A percentile compares a stretch with the other conserved stretches of the same genome.
Evolutionary conservation across 2,329 filamentous ascomycete genomes (phyloP).

Genomic region (Pseudogymnoascus sp.): DNA sequence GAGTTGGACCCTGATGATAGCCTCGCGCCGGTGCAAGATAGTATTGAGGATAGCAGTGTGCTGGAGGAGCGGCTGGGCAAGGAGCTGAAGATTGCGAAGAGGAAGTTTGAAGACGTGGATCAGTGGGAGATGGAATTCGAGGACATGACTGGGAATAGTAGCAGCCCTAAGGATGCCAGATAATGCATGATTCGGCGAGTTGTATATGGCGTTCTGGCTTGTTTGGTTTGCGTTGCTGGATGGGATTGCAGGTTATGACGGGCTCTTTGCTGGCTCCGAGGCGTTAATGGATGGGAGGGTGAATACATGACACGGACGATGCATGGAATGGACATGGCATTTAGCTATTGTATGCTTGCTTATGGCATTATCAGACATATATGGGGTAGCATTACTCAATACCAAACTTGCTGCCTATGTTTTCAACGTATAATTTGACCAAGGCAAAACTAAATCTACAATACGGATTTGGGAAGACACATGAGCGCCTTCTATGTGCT

Average conservation of each 20-base stretch:
- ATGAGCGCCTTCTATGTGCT: not conserved
- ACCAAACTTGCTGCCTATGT: slow-evolving; percentile 1
- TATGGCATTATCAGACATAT: not conserved
- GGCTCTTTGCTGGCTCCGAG: not conserved
- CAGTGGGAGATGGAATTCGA: slow-evolving; percentile 61
- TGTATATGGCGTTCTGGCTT: not conserved
- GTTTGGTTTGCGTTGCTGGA: not conserved
- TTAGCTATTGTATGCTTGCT: not conserved
- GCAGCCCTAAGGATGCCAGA: slow-evolving; percentile 43
- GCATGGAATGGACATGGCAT: not conserved
- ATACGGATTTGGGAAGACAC: slow-evolving; percentile 4
- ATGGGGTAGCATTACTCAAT: not conserved
- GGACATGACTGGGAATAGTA: slow-evolving; percentile 47
- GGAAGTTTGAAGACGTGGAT: slow-evolving; percentile 63
- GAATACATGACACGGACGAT: not conserved
- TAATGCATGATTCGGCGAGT: slow-evolving; percentile 23
- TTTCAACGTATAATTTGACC: not conserved
- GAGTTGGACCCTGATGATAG: slow-evolving; percentile 31
- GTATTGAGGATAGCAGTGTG: slow-evolving; percentile 29
- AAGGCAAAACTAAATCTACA: not conserved
- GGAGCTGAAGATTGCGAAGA: slow-evolving; percentile 46
- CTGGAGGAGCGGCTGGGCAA: slow-evolving; percentile 33
- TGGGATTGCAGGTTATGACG: not conserved
- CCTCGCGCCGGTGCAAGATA: slow-evolving; percentile 39
- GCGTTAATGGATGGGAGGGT: not conserved